A percentile compares a stretch with the other conserved stretches of the same genome.
These are phyloP conservation scores for Xylariaceae sp. DNA, from an alignment of 2,329 filamentous ascomycete species.

Conservation along the genomic window DNA sequence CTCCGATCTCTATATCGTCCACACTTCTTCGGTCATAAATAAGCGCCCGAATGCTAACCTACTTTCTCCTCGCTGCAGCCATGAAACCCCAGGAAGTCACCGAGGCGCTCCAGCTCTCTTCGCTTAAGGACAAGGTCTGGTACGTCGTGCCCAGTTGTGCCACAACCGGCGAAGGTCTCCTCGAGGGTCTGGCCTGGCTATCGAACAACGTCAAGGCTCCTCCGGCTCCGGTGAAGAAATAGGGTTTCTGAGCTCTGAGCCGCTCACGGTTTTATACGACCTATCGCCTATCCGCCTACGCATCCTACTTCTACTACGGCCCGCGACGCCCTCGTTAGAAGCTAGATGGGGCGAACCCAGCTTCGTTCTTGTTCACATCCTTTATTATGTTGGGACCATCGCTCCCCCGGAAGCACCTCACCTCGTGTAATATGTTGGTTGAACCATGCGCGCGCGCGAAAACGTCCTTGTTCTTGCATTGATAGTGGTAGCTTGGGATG, in stretches of 20 bases:
- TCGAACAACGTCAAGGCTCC: constrained; percentile 76
- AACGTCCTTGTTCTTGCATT: not conserved
- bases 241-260: constrained; percentile 27
- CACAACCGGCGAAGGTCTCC: constrained; percentile 72
- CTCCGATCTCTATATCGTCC: not conserved
- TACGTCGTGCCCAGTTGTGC: constrained; percentile 80
- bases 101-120: constrained; percentile 67
- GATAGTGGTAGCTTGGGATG: not conserved
- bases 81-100: constrained; percentile 77
- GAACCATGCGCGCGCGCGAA: not conserved
- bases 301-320: not conserved
- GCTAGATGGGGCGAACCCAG: not conserved
- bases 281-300: not conserved
- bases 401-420: not conserved
- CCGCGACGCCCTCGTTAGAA: not conserved
- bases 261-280: not conserved
- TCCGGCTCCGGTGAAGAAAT: constrained; percentile 51
- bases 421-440: not conserved
- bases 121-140: constrained; percentile 79
- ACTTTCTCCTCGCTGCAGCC: constrained; percentile 41
- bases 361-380: not conserved
- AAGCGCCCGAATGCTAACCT: constrained; percentile 10
- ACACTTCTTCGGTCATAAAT: not conserved
- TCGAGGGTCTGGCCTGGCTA: constrained; percentile 77
- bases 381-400: not conserved